Percentiles rank a stretch among this genome's conserved stretches.
These are phyloP conservation scores for Aspergillus sp. DNA, from an alignment of 2,329 filamentous ascomycete species.

Conservation along the genomic window DNA sequence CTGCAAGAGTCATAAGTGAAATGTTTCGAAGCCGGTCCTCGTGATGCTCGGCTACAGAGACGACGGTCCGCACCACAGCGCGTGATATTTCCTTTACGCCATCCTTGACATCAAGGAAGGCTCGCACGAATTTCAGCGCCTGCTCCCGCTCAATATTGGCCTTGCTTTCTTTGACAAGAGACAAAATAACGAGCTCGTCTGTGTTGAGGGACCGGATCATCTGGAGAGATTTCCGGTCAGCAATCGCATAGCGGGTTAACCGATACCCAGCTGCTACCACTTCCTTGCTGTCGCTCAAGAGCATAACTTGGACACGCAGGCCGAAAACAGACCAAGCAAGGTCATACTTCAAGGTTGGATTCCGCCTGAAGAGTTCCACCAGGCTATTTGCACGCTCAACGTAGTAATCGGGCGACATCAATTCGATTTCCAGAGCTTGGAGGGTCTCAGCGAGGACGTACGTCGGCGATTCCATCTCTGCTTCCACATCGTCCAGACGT, in stretches of 20 bases:
- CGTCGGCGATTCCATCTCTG: conserved; percentile 79
- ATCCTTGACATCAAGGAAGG: conserved; percentile 93
- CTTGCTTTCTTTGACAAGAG: conserved; percentile 91
- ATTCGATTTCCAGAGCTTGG: conserved; percentile 82
- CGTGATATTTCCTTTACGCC: conserved; percentile 85
- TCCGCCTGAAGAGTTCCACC: conserved; percentile 92
- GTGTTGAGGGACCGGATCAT: conserved; percentile 87
- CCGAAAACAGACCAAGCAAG: conserved; percentile 95
- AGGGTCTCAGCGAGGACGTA: conserved; percentile 87
- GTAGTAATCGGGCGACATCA: conserved; percentile 91
- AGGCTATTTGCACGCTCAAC: conserved; percentile 88
- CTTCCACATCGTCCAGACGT: conserved; percentile 58
- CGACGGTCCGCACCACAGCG: conserved; percentile 82
- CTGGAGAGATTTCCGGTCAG: conserved; percentile 82
- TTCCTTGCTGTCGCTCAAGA: conserved; percentile 91
- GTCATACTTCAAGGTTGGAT: conserved; percentile 94
- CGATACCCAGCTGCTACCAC: conserved; percentile 93
- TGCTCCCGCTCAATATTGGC: conserved; percentile 97
- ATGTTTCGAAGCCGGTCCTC: conserved; percentile 87
- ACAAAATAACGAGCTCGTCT: conserved; percentile 87
- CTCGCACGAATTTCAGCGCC: conserved; percentile 91
- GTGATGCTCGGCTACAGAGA: conserved; percentile 82
- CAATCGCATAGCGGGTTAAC: conserved; percentile 90
- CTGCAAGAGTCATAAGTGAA: conserved; percentile 86
- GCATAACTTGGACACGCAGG: conserved; percentile 88